Conservation (phyloP, 768 basidiomycete genomes). For the Rubroboletus pulcherrimus region DNA sequence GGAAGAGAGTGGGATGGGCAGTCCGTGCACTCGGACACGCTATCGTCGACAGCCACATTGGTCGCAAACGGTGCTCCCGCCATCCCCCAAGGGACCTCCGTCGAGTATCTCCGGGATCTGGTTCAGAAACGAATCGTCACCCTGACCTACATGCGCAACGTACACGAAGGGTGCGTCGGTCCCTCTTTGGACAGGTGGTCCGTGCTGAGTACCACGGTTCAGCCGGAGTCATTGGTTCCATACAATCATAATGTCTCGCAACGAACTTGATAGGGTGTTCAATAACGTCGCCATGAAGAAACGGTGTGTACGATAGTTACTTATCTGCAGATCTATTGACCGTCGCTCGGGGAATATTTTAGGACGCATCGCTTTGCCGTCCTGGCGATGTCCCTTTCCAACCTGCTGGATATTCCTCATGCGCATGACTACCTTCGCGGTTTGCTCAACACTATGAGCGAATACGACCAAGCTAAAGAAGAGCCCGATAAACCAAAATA, state of each 20-base stretch:
- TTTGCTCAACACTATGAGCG: constrained; percentile 63
- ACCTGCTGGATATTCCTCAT: constrained; percentile 75
- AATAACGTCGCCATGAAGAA: constrained; percentile 74
- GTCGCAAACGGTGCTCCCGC: constrained; percentile 32
- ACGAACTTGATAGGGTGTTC: constrained; percentile 73
- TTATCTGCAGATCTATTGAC: background rate
- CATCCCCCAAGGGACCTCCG: constrained; percentile 59
- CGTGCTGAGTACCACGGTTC: constrained; percentile 4
- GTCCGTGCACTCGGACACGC: constrained; percentile 51
- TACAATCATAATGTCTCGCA: constrained; percentile 73
- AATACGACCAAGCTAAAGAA: constrained; percentile 71
- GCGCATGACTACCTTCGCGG: constrained; percentile 78
- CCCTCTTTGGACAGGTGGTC: background rate
- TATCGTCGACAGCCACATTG: constrained; percentile 38
- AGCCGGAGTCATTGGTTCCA: constrained; percentile 87
- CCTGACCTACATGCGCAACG: constrained; percentile 78
- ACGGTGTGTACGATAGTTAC: constrained; percentile 44
- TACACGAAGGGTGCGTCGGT: constrained; percentile 75
- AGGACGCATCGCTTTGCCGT: constrained; percentile 82
- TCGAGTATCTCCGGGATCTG: constrained; percentile 75
- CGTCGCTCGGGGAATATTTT: constrained; percentile 6
- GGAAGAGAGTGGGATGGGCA: constrained; percentile 79
- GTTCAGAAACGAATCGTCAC: constrained; percentile 84
- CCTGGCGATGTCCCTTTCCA: constrained; percentile 83
- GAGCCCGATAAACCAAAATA: constrained; percentile 60